phyloP scores from a whole-genome alignment of 139 green algal genomes.

The Auxenochlorella pyrenoidosa region DNA sequence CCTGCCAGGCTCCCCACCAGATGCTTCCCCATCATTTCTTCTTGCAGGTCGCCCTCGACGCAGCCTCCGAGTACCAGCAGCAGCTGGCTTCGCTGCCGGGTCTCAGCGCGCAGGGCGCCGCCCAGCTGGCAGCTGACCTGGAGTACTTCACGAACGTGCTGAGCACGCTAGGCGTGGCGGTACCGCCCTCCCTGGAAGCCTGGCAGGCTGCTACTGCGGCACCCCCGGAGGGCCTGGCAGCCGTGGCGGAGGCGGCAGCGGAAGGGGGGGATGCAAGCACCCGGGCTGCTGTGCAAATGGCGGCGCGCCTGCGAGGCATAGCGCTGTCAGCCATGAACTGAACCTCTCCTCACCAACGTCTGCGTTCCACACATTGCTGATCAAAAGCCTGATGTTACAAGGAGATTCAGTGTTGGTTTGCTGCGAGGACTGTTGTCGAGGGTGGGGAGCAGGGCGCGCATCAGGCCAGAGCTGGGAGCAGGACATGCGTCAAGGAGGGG shows the following conservation, averaged over 20 bases:
- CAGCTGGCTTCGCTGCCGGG: constrained; percentile 59
- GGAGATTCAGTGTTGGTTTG: no score
- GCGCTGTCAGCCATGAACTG: background rate
- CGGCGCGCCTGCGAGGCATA: constrained; percentile 48
- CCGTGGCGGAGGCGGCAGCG: constrained; percentile 23
- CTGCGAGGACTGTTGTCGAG: no score
- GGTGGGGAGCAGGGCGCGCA: no score
- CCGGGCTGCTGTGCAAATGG: constrained; percentile 31
- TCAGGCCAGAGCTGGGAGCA: no score
- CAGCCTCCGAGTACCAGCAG: constrained; percentile 48
- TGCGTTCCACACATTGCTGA: no score
- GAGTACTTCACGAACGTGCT: constrained; percentile 97
- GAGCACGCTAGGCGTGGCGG: constrained; percentile 77
- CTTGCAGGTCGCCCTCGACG: constrained; percentile 14
- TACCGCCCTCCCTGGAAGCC: constrained; percentile 73
- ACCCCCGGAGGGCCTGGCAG: constrained; percentile 32
- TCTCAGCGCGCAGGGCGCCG: constrained; percentile 63
- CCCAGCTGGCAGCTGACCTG: constrained; percentile 90
- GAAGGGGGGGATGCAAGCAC: constrained; percentile 39
- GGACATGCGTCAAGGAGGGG: no score
- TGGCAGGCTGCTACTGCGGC: constrained; percentile 60
- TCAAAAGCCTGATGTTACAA: no score
- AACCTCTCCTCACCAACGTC: no score
- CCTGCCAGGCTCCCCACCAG: background rate
- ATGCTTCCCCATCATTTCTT: background rate